A percentile compares a stretch with the other conserved stretches of the same genome.
Evolutionary conservation across 2,329 filamentous ascomycete species (phyloP).

Genomic region (Stagonosporopsis tanaceti): DNA sequence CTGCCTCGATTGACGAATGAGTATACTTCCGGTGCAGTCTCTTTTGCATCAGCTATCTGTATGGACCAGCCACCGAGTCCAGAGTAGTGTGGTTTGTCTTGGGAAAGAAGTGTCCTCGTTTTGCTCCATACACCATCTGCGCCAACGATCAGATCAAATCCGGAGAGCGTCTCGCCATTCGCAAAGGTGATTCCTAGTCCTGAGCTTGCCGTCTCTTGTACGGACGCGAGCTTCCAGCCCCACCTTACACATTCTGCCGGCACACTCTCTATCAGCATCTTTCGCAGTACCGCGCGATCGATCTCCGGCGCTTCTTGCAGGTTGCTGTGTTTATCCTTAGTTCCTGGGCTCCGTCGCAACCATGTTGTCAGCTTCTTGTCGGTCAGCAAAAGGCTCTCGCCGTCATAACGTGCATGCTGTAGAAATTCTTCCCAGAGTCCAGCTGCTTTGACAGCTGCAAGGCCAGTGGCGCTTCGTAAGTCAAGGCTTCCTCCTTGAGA

Average conservation of each 20-base stretch:
- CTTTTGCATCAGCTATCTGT: constrained; percentile 37
- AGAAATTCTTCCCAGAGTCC: constrained; percentile 60
- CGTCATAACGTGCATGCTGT: constrained; percentile 51
- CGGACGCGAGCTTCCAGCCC: constrained; percentile 30
- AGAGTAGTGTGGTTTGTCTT: constrained; percentile 46
- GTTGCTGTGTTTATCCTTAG: constrained; percentile 17
- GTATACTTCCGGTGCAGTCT: constrained; percentile 38
- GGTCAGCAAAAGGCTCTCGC: constrained; percentile 52
- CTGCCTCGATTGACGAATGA: constrained; percentile 47
- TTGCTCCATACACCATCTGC: constrained; percentile 56
- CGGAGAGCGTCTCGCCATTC: constrained; percentile 33
- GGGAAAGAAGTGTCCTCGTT: constrained; percentile 43
- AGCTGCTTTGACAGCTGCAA: constrained; percentile 60
- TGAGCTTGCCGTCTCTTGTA: constrained; percentile 20
- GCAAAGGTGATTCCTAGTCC: constrained; percentile 38
- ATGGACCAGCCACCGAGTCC: constrained; percentile 48
- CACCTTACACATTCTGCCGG: constrained; percentile 34
- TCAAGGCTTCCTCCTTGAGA: constrained; percentile 60
- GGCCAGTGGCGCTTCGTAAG: constrained; percentile 60
- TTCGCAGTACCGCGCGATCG: constrained; percentile 33
- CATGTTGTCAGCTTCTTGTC: constrained; percentile 48
- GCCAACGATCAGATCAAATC: constrained; percentile 55
- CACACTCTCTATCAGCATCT: constrained; percentile 33
- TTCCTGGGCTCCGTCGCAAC: constrained; percentile 25
- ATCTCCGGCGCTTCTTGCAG: constrained; percentile 37